A percentile compares a stretch with the other conserved stretches of the same genome.
phyloP scores from a whole-genome alignment of 805 yeast species.

The Wickerhamiella cacticola region DNA sequence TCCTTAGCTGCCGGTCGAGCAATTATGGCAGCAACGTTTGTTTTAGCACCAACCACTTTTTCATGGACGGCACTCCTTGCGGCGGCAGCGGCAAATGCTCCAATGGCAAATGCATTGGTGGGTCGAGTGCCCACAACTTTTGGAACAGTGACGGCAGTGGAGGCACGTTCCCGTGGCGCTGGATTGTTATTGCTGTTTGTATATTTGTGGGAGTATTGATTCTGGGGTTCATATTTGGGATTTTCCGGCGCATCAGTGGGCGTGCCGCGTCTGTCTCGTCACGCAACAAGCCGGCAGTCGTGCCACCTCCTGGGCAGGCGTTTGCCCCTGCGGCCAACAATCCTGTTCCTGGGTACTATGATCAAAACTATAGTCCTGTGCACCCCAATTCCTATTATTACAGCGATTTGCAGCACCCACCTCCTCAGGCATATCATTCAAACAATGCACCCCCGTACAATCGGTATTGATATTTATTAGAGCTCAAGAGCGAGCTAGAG shows the following conservation, averaged over 20 bases:
- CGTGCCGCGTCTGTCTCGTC: slow-evolving; percentile 14
- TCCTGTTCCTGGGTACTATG: slow-evolving; percentile 11
- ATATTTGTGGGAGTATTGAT: slow-evolving; percentile 19
- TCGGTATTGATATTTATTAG: background rate
- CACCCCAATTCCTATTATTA: background rate
- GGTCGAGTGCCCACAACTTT: background rate
- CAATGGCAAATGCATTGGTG: slow-evolving; percentile 26
- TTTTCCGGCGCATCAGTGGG: background rate
- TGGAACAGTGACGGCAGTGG: slow-evolving; percentile 17
- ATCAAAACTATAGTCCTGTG: slow-evolving; percentile 6
- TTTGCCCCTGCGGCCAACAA: background rate
- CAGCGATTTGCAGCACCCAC: background rate
- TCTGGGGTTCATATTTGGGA: slow-evolving; percentile 11
- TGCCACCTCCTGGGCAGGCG: slow-evolving; percentile 5
- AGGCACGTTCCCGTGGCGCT: slow-evolving; percentile 16
- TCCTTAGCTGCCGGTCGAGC: slow-evolving; percentile 23
- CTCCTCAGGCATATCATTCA: background rate
- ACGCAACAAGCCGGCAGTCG: slow-evolving; percentile 10
- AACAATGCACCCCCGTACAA: background rate
- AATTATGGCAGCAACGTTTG: slow-evolving; percentile 22
- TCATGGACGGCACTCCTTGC: slow-evolving; percentile 30
- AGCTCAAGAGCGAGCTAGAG: too few relatives aligned
- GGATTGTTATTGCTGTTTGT: slow-evolving; percentile 21
- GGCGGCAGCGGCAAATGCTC: slow-evolving; percentile 24
- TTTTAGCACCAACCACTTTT: slow-evolving; percentile 24